Conservation (phyloP, 2,329 filamentous ascomycete species). For the Mycosphaerella sp. region DNA sequence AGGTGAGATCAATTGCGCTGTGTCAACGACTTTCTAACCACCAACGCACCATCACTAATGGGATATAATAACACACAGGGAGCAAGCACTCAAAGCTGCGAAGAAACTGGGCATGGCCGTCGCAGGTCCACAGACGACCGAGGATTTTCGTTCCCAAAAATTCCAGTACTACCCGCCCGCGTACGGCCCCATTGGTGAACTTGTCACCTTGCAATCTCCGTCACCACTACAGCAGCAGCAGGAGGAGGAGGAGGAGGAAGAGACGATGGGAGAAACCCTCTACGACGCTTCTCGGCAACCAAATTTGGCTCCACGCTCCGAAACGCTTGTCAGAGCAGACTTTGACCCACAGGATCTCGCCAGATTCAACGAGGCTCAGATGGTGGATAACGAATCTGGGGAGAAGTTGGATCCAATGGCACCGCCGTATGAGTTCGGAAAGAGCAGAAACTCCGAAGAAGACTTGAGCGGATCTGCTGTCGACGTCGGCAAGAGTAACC, state of each 20-base stretch:
- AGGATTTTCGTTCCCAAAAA: constrained; percentile 2
- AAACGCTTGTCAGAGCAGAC: not conserved
- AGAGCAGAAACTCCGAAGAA: not conserved
- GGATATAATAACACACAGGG: not conserved
- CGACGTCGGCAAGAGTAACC: not conserved
- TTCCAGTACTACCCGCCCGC: constrained; percentile 16
- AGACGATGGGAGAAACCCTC: not conserved
- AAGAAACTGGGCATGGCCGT: constrained; percentile 1
- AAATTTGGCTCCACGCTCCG: not conserved
- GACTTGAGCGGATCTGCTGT: not conserved
- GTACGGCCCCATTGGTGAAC: constrained; percentile 10
- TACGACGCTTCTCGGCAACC: not conserved
- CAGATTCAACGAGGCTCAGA: constrained; percentile 8
- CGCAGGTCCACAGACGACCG: not conserved
- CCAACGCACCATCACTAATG: not conserved
- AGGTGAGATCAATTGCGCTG: constrained; percentile 1
- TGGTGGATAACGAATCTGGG: not conserved
- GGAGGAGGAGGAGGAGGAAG: not conserved
- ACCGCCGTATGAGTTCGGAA: constrained; percentile 12
- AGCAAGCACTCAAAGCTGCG: not conserved
- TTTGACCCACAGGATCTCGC: constrained; percentile 11
- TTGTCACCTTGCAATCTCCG: not conserved
- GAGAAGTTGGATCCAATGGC: constrained; percentile 10
- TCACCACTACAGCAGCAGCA: not conserved
- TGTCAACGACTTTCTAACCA: not conserved